Conservation (phyloP, 495 filamentous ascomycete genomes). For the Hypoxylon crocopeplum region DNA sequence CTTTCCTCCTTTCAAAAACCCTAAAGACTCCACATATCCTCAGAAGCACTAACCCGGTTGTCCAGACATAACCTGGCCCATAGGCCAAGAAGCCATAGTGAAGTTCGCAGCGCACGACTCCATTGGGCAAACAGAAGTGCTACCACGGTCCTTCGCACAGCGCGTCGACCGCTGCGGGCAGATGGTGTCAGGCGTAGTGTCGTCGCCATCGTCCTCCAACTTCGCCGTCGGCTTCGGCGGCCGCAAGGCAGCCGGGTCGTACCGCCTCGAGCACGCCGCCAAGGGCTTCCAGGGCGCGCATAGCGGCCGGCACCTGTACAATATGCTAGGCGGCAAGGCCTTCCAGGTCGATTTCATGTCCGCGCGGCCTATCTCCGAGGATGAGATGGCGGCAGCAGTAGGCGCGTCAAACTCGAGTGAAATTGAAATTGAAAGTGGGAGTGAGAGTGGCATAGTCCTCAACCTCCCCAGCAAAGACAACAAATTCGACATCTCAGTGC, state of each 20-base stretch:
- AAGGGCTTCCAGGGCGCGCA: slow-evolving; percentile 44
- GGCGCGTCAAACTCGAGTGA: no score
- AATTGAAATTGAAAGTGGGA: no score
- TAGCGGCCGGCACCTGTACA: slow-evolving; percentile 44
- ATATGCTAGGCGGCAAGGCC: slow-evolving; percentile 44
- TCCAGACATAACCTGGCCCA: slow-evolving; percentile 45
- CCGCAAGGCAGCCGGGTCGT: slow-evolving; percentile 34
- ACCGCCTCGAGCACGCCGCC: slow-evolving; percentile 35
- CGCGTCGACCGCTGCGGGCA: slow-evolving; percentile 47
- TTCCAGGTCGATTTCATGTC: slow-evolving; percentile 44
- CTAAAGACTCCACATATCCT: no score
- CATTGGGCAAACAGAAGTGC: slow-evolving; percentile 38
- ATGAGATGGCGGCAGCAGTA: not conserved
- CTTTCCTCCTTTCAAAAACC: no score
- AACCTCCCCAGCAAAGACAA: slow-evolving; percentile 15
- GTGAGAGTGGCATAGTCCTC: no score
- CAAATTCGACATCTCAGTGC: no score
- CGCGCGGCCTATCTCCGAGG: slow-evolving; percentile 10
- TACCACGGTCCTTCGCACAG: slow-evolving; percentile 37
- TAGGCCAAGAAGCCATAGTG: slow-evolving; percentile 43
- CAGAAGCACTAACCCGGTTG: not conserved
- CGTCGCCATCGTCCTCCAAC: slow-evolving; percentile 10
- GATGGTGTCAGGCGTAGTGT: slow-evolving; percentile 42
- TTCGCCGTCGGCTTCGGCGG: slow-evolving; percentile 42
- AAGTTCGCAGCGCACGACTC: slow-evolving; percentile 45